A percentile compares a stretch with the other conserved stretches of the same genome.
Conservation (phyloP, 768 basidiomycete genomes). For the Auricularia auricula-judae region DNA sequence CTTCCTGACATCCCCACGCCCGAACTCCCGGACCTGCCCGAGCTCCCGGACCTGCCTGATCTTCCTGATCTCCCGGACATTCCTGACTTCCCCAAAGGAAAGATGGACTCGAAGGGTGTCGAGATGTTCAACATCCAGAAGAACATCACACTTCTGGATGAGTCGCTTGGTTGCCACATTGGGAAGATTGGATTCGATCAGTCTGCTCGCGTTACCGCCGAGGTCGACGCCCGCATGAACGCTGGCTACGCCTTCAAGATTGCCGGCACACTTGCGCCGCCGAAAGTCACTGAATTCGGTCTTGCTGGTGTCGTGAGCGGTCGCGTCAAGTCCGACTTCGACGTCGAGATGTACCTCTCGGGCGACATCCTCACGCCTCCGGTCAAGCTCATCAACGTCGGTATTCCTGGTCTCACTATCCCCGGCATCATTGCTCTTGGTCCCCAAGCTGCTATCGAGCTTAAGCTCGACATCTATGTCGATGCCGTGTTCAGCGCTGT, state of each 20-base stretch:
- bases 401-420: not conserved
- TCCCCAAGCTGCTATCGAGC: not conserved
- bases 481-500: not conserved
- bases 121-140: not conserved
- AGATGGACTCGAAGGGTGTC: not conserved
- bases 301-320: not conserved
- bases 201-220: not conserved
- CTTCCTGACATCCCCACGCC: not conserved
- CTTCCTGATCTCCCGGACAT: not conserved
- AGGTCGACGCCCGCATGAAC: not conserved
- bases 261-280: not conserved
- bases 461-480: not conserved
- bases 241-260: constrained; percentile 1
- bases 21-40: not conserved
- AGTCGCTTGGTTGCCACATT: not conserved
- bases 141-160: not conserved
- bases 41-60: not conserved
- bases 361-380: not conserved
- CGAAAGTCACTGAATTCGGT: not conserved
- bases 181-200: not conserved
- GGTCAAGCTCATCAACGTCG: not conserved
- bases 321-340: not conserved
- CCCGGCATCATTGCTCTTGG: not conserved
- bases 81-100: not conserved
- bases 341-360: not conserved